Conservation (phyloP, 1,284 basidiomycete species). For the Quambalaria eucalypti region DNA sequence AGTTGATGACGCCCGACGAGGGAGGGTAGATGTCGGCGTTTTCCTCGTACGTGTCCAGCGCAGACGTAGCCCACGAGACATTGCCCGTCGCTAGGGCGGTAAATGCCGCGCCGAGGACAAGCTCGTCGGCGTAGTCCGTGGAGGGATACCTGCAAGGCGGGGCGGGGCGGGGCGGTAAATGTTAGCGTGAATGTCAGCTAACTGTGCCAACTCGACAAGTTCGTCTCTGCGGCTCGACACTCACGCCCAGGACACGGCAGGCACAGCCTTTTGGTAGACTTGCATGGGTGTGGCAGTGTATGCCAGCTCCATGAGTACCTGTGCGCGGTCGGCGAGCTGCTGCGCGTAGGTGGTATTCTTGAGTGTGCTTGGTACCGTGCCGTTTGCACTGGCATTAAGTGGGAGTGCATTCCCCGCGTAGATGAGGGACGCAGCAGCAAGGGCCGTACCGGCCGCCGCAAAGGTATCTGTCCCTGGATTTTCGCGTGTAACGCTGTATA, state of each 20-base stretch:
- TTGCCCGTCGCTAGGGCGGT: conserved; percentile 64
- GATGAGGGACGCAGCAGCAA: conserved; percentile 71
- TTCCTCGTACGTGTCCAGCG: conserved; percentile 53
- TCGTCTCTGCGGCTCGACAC: too few species aligned
- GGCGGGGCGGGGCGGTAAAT: too few species aligned
- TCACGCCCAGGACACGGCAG: conserved; percentile 56
- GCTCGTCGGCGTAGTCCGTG: conserved; percentile 52
- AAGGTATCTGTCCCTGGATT: conserved; percentile 79
- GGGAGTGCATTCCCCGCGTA: conserved; percentile 57
- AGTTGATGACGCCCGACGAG: conserved; percentile 66
- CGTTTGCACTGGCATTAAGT: conserved; percentile 17
- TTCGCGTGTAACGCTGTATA: conserved; percentile 67
- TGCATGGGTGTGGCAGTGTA: conserved; percentile 50
- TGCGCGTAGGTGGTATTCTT: conserved; percentile 64
- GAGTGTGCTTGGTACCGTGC: conserved; percentile 54
- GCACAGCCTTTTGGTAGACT: conserved; percentile 58
- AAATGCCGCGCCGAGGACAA: conserved; percentile 63
- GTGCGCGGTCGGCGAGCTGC: conserved; percentile 63
- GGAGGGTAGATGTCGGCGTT: conserved; percentile 57
- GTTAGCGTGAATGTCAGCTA: too few species aligned
- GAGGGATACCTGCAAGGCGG: too few species aligned
- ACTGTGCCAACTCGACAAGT: too few species aligned
- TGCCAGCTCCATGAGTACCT: conserved; percentile 64
- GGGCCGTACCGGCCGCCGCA: conserved; percentile 70
- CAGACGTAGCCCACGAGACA: conserved; percentile 58